A percentile compares a stretch with the other conserved stretches of the same genome.
Evolutionary conservation across 768 basidiomycete species (phyloP).

Genomic region (Auriculariales sp.): DNA sequence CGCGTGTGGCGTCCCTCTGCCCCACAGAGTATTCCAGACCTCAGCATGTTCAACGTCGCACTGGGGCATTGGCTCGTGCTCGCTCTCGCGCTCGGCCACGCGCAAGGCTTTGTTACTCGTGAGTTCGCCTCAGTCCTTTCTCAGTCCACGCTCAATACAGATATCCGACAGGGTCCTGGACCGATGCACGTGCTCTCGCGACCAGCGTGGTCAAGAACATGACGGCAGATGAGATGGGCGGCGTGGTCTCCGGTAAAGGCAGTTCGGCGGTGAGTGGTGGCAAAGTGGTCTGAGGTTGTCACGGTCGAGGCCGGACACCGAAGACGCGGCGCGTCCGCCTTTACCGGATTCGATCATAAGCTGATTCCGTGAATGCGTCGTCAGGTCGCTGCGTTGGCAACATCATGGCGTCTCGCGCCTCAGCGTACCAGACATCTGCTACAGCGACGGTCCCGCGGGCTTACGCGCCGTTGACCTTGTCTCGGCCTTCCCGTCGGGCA

Average conservation of each 20-base stretch:
- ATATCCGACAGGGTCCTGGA: conserved; percentile 39
- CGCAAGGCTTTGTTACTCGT: too few relatives aligned
- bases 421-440: conserved; percentile 49
- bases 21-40: too few relatives aligned
- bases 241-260: background rate
- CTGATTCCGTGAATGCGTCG: conserved; percentile 43
- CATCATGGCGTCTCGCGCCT: conserved; percentile 15
- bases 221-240: conserved; percentile 4
- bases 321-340: too few relatives aligned
- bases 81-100: too few relatives aligned
- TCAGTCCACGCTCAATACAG: too few relatives aligned
- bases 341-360: conserved; percentile 21
- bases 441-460: conserved; percentile 58
- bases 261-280: background rate
- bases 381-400: conserved; percentile 59
- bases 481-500: conserved; percentile 67
- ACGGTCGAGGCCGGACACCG: too few relatives aligned
- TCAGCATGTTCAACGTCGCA: too few relatives aligned
- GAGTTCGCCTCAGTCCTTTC: too few relatives aligned
- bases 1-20: too few relatives aligned
- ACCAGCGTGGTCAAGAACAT: conserved; percentile 28
- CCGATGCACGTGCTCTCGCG: conserved; percentile 42
- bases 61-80: too few relatives aligned
- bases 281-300: too few relatives aligned
- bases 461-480: conserved; percentile 61